phyloP scores from a whole-genome alignment of 1,139 yeast genomes.

The Geotrichum macrosporum region DNA sequence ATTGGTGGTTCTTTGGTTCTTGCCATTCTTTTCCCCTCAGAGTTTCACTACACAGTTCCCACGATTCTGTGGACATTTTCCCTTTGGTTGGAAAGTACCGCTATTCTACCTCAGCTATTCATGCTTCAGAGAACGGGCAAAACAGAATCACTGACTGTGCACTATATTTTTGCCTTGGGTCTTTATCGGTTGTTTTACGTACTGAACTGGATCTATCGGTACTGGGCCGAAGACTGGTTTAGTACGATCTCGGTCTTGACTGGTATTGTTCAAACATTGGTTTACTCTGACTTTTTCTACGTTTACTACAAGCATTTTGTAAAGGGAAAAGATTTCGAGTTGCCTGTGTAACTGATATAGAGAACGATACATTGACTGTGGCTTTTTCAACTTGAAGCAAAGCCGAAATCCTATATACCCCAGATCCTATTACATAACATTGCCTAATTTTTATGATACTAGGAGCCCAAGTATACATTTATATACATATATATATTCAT shows the following conservation, averaged over 20 bases:
- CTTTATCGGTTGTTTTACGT: slow-evolving; percentile 81
- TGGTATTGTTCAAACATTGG: slow-evolving; percentile 76
- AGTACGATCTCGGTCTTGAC: slow-evolving; percentile 71
- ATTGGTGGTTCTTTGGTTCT: slow-evolving; percentile 57
- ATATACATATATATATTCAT: no score
- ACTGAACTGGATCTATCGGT: slow-evolving; percentile 93
- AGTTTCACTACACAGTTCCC: slow-evolving; percentile 39
- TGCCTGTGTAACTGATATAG: no score
- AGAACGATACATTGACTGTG: no score
- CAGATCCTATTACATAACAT: no score
- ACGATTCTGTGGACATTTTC: slow-evolving; percentile 46
- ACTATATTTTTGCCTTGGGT: slow-evolving; percentile 91
- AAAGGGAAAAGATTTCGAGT: background rate
- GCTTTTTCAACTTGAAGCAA: no score
- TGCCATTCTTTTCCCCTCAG: slow-evolving; percentile 62
- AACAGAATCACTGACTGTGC: slow-evolving; percentile 81
- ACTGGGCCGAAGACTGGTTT: slow-evolving; percentile 58
- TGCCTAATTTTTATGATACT: no score
- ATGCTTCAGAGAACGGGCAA: slow-evolving; percentile 86
- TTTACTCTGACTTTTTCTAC: slow-evolving; percentile 93
- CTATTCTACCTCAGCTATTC: slow-evolving; percentile 87
- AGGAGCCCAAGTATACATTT: no score
- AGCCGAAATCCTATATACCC: no score
- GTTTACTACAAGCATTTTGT: slow-evolving; percentile 56
- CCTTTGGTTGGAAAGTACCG: slow-evolving; percentile 69